These are phyloP conservation scores for Penicillium turbatum DNA, from an alignment of 495 filamentous ascomycete species.

Conservation along the genomic window DNA sequence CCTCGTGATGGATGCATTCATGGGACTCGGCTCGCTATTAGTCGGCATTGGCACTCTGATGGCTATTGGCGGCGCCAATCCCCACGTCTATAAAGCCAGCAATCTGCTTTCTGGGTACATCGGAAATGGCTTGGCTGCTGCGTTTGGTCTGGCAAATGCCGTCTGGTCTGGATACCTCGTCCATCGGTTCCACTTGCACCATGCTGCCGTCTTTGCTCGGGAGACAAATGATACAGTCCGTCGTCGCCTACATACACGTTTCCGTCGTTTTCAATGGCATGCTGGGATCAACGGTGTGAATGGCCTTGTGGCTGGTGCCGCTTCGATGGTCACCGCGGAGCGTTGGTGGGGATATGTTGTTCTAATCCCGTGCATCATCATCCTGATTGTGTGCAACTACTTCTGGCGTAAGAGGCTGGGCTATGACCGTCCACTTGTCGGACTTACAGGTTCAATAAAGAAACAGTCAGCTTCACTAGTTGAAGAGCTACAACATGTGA, in stretches of 20 bases:
- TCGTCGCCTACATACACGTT: conserved; percentile 30
- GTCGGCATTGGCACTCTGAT: conserved; percentile 49
- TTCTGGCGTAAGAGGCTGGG: conserved; percentile 45
- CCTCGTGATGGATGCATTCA: conserved; percentile 43
- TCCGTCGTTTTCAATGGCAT: conserved; percentile 39
- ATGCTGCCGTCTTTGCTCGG: conserved; percentile 9
- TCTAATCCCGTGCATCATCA: conserved; percentile 45
- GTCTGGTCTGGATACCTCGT: conserved; percentile 42
- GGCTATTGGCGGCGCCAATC: conserved; percentile 47
- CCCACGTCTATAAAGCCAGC: conserved; percentile 34
- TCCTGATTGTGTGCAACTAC: conserved; percentile 38
- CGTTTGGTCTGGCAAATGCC: conserved; percentile 43
- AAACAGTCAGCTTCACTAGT: conserved; percentile 21
- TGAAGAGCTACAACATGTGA: conserved; percentile 31
- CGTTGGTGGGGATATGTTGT: conserved; percentile 50
- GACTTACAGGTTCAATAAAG: conserved; percentile 2
- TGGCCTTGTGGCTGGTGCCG: conserved; percentile 47
- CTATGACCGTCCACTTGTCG: conserved; percentile 40
- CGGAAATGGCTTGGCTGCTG: conserved; percentile 41
- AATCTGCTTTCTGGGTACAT: conserved; percentile 50
- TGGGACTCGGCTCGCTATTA: conserved; percentile 43
- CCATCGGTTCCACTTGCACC: conserved; percentile 32
- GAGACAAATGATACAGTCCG: conserved; percentile 21
- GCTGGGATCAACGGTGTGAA: conserved; percentile 36
- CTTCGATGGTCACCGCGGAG: conserved; percentile 46